Evolutionary conservation across 352 stramenopile genomes (phyloP).

Genomic region (Globisporangium abappressorium): DNA sequence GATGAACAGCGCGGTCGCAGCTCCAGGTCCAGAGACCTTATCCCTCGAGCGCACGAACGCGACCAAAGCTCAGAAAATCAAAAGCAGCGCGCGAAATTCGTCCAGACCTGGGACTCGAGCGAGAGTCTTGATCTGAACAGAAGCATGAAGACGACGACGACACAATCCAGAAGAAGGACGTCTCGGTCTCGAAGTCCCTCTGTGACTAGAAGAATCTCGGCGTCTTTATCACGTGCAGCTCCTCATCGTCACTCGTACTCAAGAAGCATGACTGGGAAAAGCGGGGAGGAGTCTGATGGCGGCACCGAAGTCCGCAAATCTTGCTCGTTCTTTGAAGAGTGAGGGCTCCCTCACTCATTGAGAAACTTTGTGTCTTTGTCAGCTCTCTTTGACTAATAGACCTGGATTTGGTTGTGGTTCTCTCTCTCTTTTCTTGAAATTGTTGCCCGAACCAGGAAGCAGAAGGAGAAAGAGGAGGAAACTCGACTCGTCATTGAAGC

Average conservation of each 20-base stretch:
- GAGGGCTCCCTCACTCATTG: neutral
- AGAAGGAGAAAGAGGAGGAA: conserved; percentile 35
- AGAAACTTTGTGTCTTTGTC: too few relatives aligned
- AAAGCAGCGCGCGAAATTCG: conserved; percentile 1
- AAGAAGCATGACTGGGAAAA: conserved; percentile 17
- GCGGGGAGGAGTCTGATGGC: conserved; percentile 1
- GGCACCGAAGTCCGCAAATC: conserved; percentile 29
- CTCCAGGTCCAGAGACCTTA: neutral
- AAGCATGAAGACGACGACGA: neutral
- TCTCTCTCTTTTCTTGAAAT: neutral
- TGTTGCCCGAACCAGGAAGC: conserved; percentile 31
- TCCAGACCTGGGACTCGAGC: conserved; percentile 10
- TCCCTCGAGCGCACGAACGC: neutral
- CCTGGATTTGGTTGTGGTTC: neutral
- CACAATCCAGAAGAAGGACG: neutral
- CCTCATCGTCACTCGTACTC: conserved; percentile 12
- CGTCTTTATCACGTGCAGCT: conserved; percentile 6
- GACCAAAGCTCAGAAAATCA: neutral
- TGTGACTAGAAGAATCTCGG: neutral
- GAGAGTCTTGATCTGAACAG: neutral
- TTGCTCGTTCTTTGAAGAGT: conserved; percentile 57
- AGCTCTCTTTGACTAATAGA: neutral
- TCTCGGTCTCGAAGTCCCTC: neutral
- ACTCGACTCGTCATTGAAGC: conserved; percentile 23
- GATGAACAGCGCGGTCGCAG: neutral